phyloP scores from a whole-genome alignment of 352 stramenopile species.

The Globisporangium sylvaticum region DNA sequence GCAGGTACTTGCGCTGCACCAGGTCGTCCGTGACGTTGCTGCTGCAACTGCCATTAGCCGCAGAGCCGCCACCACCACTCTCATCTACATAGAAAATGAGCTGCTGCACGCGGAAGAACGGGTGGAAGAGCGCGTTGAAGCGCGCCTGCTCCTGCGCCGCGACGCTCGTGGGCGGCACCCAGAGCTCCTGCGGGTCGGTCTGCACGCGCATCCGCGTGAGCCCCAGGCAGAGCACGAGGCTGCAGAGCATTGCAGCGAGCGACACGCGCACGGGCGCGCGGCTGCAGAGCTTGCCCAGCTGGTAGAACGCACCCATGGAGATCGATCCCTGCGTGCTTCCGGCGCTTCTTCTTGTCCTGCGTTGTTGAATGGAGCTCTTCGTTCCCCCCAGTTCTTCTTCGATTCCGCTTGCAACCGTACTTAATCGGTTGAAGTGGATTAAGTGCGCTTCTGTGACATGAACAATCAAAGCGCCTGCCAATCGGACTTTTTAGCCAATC shows the following conservation, averaged over 20 bases:
- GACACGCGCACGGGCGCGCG: slow-evolving; percentile 41
- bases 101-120: slow-evolving; percentile 86
- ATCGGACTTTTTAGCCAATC: background rate
- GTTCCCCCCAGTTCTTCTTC: background rate
- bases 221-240: slow-evolving; percentile 54
- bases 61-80: slow-evolving; percentile 8
- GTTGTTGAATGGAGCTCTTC: background rate
- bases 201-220: slow-evolving; percentile 56
- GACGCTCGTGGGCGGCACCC: slow-evolving; percentile 62
- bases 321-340: no score
- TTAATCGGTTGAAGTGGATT: background rate
- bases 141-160: slow-evolving; percentile 58
- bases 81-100: slow-evolving; percentile 76
- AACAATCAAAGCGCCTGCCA: background rate
- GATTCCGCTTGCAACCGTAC: background rate
- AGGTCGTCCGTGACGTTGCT: slow-evolving; percentile 41
- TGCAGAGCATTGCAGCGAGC: slow-evolving; percentile 41
- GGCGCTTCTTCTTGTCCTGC: no score
- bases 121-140: slow-evolving; percentile 79
- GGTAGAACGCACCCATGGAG: slow-evolving; percentile 51
- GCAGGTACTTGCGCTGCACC: slow-evolving; percentile 53
- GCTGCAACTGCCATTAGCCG: slow-evolving; percentile 5
- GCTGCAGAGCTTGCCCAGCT: slow-evolving; percentile 51
- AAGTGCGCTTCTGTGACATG: background rate
- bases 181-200: slow-evolving; percentile 79